A percentile compares a stretch with the other conserved stretches of the same genome.
These are phyloP conservation scores for Chlorociboria aeruginascens DNA, from an alignment of 495 filamentous ascomycete species.

Conservation along the genomic window DNA sequence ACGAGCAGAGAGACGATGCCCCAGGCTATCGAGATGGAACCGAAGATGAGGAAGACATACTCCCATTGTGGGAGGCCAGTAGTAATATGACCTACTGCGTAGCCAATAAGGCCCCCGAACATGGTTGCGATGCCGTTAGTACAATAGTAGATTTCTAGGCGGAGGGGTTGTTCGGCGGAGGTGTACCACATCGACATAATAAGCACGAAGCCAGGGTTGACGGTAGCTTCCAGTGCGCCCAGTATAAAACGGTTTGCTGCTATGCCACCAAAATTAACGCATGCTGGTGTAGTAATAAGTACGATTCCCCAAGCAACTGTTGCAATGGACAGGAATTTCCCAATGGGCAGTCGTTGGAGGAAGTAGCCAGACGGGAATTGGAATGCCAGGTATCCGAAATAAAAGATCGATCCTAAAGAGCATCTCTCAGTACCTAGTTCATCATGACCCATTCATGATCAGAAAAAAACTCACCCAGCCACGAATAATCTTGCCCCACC, in stretches of 20 bases:
- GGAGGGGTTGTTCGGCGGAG: slow-evolving; percentile 40
- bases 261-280: slow-evolving; percentile 27
- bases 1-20: slow-evolving; percentile 45
- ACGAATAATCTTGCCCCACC: slow-evolving; percentile 44
- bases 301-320: slow-evolving; percentile 15
- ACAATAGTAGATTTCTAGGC: slow-evolving; percentile 32
- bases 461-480: slow-evolving; percentile 21
- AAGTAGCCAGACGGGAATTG: slow-evolving; percentile 38
- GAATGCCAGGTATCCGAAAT: slow-evolving; percentile 28
- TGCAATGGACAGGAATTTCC: slow-evolving; percentile 27
- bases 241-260: slow-evolving; percentile 28
- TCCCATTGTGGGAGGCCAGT: slow-evolving; percentile 37
- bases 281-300: slow-evolving; percentile 13
- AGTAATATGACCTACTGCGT: slow-evolving; percentile 40
- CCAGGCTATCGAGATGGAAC: slow-evolving; percentile 42
- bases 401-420: slow-evolving; percentile 22
- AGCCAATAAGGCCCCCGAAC: slow-evolving; percentile 43
- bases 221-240: slow-evolving; percentile 36
- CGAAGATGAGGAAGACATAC: slow-evolving; percentile 39
- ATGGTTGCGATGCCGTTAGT: slow-evolving; percentile 32
- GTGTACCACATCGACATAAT: slow-evolving; percentile 50
- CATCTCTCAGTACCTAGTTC: slow-evolving; percentile 28
- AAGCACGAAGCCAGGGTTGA: slow-evolving; percentile 50
- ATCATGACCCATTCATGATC: not conserved
- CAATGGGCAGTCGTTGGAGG: slow-evolving; percentile 34